Percentiles rank a stretch among this genome's conserved stretches.
Conservation (phyloP, 2,329 filamentous ascomycete genomes). For the Monosporascus sp. region DNA sequence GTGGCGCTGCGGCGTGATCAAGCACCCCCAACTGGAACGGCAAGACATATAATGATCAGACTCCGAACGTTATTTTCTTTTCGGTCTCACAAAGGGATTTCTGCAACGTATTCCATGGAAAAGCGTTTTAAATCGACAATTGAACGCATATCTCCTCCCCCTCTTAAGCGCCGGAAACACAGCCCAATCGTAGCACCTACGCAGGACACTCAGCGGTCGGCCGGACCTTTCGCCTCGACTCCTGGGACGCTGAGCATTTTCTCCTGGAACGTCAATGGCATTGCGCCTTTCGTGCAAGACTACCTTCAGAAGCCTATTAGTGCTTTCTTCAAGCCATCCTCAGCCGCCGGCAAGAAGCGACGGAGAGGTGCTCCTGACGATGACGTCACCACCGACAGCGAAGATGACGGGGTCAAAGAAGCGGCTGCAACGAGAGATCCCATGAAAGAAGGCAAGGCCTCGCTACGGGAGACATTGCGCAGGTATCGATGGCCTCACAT, state of each 20-base stretch:
- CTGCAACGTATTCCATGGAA: neutral
- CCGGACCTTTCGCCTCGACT: neutral
- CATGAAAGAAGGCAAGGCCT: constrained; percentile 3
- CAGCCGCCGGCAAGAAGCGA: constrained; percentile 35
- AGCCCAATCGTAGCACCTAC: neutral
- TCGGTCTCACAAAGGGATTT: neutral
- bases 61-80: too few species aligned
- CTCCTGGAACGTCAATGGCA: constrained; percentile 11
- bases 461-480: constrained; percentile 1
- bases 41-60: constrained; percentile 32
- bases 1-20: too few species aligned
- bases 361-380: constrained; percentile 49
- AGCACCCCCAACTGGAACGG: too few species aligned
- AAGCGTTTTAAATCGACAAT: neutral
- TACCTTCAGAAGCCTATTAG: constrained; percentile 5
- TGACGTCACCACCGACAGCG: constrained; percentile 33
- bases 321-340: constrained; percentile 2
- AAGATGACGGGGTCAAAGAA: neutral
- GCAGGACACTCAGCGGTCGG: neutral
- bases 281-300: constrained; percentile 2
- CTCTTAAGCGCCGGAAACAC: neutral
- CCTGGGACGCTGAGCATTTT: constrained; percentile 3
- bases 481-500: constrained; percentile 7
- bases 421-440: neutral
- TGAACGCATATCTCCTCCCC: neutral